Base-by-base conservation (phyloP, 331 rosid genomes). In the Malus hybrid region DNA sequence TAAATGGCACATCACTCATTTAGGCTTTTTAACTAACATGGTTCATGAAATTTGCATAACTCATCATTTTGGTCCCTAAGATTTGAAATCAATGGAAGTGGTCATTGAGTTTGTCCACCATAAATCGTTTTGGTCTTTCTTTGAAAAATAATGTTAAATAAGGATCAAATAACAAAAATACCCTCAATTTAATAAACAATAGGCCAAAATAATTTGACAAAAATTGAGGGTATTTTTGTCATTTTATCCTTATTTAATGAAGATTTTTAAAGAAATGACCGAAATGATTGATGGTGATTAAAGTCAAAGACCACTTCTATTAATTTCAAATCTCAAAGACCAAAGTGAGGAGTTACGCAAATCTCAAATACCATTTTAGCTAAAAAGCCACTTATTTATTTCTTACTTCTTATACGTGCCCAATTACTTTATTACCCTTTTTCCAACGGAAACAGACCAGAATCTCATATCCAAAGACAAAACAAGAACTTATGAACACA, bases 321-420 rank as follows among this genome's bases (percentile, higher is more conserved):
- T 39, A 0, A 39, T 39, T 39, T 9, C 46, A 39, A 9, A 39
- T 39, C 0, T 39, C 4, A 9, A 0, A 0, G 0, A 9, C 0
- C 12, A 39, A 39, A 39, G 4, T 2, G 0, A 39, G 0, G 0
- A 39, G 12, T 39, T 39, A 39, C 0, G 0, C 46, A 39, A 39
- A 39, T 39, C 12, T 39, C 4, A 39, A 0, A 2, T 0, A 39
- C 4, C 0, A 52, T 52, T 15, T 16, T 52, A 4, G 20, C 57
- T 6, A 52, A 52, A 16, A 13, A 52, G 2, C 2, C 2, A 16
- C 18, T 14, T 0, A 52, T 52, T 52, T 57, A 20, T 11, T 57
- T 8, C 63, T 15, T 57, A 20, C 29, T n/a, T 8, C 28, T 56
- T 18, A 0, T 56, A 0, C 1, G 5, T 56, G 28, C 2, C 1